Conservation (phyloP, 306 rosid species). For the Citrullus mucosospermus region DNA sequence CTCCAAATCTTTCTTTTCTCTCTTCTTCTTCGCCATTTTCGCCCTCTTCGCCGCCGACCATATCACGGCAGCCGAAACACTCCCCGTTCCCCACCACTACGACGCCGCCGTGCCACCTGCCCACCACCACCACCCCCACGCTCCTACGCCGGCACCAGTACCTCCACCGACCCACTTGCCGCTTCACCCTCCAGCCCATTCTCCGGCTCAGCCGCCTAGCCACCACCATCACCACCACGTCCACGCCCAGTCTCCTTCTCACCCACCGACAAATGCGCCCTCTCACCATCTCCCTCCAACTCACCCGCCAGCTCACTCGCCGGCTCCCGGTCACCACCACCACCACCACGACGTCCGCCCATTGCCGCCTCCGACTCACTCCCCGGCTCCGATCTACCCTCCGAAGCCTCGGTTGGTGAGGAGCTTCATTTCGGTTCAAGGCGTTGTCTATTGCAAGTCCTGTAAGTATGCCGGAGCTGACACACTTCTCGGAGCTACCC, state of each 20-base stretch:
- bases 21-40: conserved; percentile 2
- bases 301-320: conserved; percentile 3
- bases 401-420: conserved; percentile 24
- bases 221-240: conserved; percentile 10
- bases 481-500: conserved; percentile 50
- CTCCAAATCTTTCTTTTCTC: not conserved
- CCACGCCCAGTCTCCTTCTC: not conserved
- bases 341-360: not conserved
- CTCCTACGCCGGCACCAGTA: conserved; percentile 18
- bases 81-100: not conserved
- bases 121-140: not conserved
- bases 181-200: conserved; percentile 7
- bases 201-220: conserved; percentile 7
- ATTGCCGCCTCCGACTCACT: conserved; percentile 10
- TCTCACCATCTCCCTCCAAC: not conserved
- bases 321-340: conserved; percentile 4
- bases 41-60: not conserved
- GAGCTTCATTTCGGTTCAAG: conserved; percentile 64
- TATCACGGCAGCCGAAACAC: not conserved
- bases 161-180: not conserved
- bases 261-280: conserved; percentile 3
- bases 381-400: conserved; percentile 7
- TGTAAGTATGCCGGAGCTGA: conserved; percentile 55
- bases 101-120: not conserved
- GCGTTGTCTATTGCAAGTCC: conserved; percentile 69